These are phyloP conservation scores for Podospora comata DNA, from an alignment of 495 filamentous ascomycete species.

Conservation along the genomic window DNA sequence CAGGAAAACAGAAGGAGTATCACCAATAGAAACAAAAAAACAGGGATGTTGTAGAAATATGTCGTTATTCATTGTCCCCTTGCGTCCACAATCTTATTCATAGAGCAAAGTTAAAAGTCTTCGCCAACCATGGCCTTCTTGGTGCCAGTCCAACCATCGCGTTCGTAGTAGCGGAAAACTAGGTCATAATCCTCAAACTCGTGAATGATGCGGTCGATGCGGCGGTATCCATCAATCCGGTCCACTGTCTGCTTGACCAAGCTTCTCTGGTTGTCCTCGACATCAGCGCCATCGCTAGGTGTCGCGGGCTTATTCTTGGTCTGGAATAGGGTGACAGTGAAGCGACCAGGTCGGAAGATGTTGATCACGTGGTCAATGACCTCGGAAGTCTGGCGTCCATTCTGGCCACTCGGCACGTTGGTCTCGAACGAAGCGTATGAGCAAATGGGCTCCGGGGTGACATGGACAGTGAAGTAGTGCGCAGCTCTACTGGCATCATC, in stretches of 20 bases:
- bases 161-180: constrained; percentile 94
- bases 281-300: constrained; percentile 46
- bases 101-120: constrained; percentile 19
- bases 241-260: constrained; percentile 69
- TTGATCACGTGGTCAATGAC: constrained; percentile 88
- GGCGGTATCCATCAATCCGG: constrained; percentile 77
- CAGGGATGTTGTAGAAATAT: neutral
- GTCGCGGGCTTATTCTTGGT: constrained; percentile 58
- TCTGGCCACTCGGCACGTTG: constrained; percentile 89
- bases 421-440: constrained; percentile 99
- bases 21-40: neutral
- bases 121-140: constrained; percentile 69
- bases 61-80: constrained; percentile 7
- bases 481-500: constrained; percentile 56
- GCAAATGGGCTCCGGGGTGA: constrained; percentile 95
- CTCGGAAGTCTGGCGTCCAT: constrained; percentile 81
- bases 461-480: constrained; percentile 98
- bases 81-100: neutral
- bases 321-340: constrained; percentile 97
- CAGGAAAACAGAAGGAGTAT: neutral
- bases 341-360: constrained; percentile 94
- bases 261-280: constrained; percentile 25
- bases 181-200: constrained; percentile 97
- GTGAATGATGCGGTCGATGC: constrained; percentile 93
- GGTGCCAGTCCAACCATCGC: constrained; percentile 79